Percentiles rank a stretch among this genome's conserved stretches.
phyloP scores from a whole-genome alignment of 1,284 basidiomycete species.

The Cutaneotrichosporon cyanovorans region DNA sequence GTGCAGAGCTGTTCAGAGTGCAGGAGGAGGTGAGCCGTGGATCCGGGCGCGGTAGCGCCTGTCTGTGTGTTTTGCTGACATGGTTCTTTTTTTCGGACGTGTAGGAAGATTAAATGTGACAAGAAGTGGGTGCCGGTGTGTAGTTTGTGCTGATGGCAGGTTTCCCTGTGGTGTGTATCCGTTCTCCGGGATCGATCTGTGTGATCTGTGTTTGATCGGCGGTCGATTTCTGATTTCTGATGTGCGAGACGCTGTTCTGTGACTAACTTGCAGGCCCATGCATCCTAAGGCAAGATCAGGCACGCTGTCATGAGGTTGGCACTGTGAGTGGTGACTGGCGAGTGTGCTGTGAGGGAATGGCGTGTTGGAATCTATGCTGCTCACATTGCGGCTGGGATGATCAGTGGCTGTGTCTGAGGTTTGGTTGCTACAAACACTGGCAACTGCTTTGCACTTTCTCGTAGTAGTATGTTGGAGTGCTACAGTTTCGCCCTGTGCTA shows the following conservation, averaged over 20 bases:
- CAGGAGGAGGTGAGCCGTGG: constrained; percentile 26
- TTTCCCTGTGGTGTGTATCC: constrained; percentile 10
- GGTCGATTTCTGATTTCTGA: not conserved
- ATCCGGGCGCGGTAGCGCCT: not conserved
- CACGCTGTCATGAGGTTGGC: constrained; percentile 45
- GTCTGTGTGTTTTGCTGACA: too few species aligned
- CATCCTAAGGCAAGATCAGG: constrained; percentile 41
- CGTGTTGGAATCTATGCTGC: too few species aligned
- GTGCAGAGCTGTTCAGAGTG: constrained; percentile 48
- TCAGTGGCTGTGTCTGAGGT: too few species aligned
- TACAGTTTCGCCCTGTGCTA: too few species aligned
- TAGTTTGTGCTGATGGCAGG: constrained; percentile 4
- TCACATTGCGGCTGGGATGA: too few species aligned
- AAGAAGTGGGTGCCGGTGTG: constrained; percentile 35
- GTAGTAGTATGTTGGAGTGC: too few species aligned
- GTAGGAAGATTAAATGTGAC: constrained; percentile 46
- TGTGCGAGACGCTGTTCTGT: not conserved
- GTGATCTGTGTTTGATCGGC: too few species aligned
- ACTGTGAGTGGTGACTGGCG: constrained; percentile 27
- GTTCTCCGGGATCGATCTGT: too few species aligned
- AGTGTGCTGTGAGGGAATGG: too few species aligned
- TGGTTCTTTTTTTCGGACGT: too few species aligned
- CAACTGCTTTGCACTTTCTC: too few species aligned
- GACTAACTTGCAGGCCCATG: constrained; percentile 34
- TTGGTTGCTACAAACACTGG: too few species aligned